Conservation (phyloP, 768 basidiomycete species). For the Lentinula raphanica region DNA sequence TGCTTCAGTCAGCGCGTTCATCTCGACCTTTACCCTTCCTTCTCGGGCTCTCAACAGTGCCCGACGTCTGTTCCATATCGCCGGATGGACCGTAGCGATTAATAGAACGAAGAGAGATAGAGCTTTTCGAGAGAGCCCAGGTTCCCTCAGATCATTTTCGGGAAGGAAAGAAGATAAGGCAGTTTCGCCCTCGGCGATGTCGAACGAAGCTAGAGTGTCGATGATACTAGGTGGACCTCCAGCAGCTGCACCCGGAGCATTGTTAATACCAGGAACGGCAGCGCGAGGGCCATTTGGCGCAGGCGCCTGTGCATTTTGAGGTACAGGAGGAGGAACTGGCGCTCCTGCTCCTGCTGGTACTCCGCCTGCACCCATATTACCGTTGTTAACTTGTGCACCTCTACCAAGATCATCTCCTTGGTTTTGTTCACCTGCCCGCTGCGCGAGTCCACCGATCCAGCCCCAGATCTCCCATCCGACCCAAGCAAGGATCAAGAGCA, state of each 20-base stretch:
- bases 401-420: slow-evolving; percentile 29
- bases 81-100: slow-evolving; percentile 62
- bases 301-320: slow-evolving; percentile 7
- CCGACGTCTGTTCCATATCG: slow-evolving; percentile 67
- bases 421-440: slow-evolving; percentile 20
- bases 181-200: slow-evolving; percentile 52
- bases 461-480: slow-evolving; percentile 74
- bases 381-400: slow-evolving; percentile 13
- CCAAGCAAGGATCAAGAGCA: slow-evolving; percentile 61
- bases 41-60: slow-evolving; percentile 55
- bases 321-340: neutral
- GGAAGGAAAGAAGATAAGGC: slow-evolving; percentile 23
- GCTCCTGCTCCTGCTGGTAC: neutral
- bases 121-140: slow-evolving; percentile 43
- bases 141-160: slow-evolving; percentile 23
- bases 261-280: neutral
- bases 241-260: neutral
- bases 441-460: slow-evolving; percentile 47
- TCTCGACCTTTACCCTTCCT: slow-evolving; percentile 63
- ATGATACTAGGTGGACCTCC: slow-evolving; percentile 18
- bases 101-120: slow-evolving; percentile 53
- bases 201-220: slow-evolving; percentile 51
- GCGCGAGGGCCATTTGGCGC: slow-evolving; percentile 7
- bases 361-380: neutral
- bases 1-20: slow-evolving; percentile 29